These are phyloP conservation scores for Penicillium crystallinum DNA, from an alignment of 495 filamentous ascomycete species.

Conservation along the genomic window DNA sequence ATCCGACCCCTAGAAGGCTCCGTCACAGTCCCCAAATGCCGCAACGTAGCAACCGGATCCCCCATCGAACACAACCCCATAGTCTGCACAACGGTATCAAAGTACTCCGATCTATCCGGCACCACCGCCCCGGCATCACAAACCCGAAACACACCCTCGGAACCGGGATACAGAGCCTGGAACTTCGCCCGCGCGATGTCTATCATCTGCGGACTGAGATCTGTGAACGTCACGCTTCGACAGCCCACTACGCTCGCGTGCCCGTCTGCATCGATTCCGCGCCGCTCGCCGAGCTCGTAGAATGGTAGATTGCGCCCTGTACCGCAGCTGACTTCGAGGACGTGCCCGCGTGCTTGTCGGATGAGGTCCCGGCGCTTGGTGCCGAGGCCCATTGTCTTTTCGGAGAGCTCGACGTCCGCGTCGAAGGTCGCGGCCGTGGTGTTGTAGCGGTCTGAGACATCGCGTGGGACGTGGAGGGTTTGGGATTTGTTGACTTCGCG, in stretches of 20 bases:
- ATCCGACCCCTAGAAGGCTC: slow-evolving; percentile 60
- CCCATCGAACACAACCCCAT: slow-evolving; percentile 88
- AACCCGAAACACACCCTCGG: slow-evolving; percentile 40
- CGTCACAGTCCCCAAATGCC: slow-evolving; percentile 39
- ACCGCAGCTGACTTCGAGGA: slow-evolving; percentile 83
- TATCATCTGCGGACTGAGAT: slow-evolving; percentile 61
- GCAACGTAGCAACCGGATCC: slow-evolving; percentile 64
- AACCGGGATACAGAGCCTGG: slow-evolving; percentile 41
- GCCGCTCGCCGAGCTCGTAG: slow-evolving; percentile 63
- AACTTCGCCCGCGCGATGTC: slow-evolving; percentile 57
- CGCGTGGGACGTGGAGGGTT: slow-evolving; percentile 37
- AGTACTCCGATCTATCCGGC: slow-evolving; percentile 31
- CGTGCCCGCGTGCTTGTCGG: slow-evolving; percentile 63
- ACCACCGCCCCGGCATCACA: slow-evolving; percentile 32
- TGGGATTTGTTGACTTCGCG: slow-evolving; percentile 33
- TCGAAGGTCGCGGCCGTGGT: slow-evolving; percentile 57
- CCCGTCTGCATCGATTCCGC: slow-evolving; percentile 57
- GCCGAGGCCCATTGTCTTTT: slow-evolving; percentile 61
- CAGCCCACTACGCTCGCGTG: slow-evolving; percentile 32
- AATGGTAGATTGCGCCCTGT: slow-evolving; percentile 83
- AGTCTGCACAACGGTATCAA: slow-evolving; percentile 85
- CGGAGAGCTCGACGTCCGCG: slow-evolving; percentile 56
- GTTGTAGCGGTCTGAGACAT: slow-evolving; percentile 55
- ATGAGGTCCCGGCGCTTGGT: slow-evolving; percentile 57
- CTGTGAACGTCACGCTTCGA: slow-evolving; percentile 56